Base-by-base conservation (phyloP, 2,329 filamentous ascomycete genomes). In the Claviceps citrina region DNA sequence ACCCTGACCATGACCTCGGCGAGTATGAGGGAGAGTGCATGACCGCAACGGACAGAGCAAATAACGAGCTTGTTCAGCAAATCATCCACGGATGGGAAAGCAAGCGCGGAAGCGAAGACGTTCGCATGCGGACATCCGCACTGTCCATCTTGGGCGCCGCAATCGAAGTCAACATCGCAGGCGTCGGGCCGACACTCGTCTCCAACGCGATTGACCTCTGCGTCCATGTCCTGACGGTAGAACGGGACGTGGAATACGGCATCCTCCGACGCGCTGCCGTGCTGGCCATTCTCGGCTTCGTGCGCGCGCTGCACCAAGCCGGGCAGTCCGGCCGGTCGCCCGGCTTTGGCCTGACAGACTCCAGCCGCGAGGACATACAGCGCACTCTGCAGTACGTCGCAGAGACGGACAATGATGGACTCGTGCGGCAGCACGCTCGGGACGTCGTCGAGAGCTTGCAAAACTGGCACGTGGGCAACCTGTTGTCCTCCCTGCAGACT, bases 71-170 rank as follows among this genome's bases (percentile, higher is more conserved):
- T 35, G 53, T 79, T 10, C 61, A 65, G 18, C 64, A 67, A 43
- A 82, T 84, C 43, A 64, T 84, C 0, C 61, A 68, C 12, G 78
- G 77, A 1, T 84, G 81, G 81, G 69, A 78, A 47, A 70, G 76
- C 45, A 76, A 73, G 41, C 62, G 68, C 13, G 78, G 77, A 0
- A 68, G 68, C 43, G 81, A 85, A 54, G 81, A 85, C 51, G 63
- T 84, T 10, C 68, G 81, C 4, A 70, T 86, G 47, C 73, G 81
- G 1, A 63, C 78, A 12, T 84, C 80, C 18, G 76, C 80, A 4
- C 55, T 86, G 6, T 80, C 78, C 4, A 68, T 85, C 35, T 63
- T 85, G 32, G 70, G 71, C 1, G 60, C 60, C 1, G 66, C 67
- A 0, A 56, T 84, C 20, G 78, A 84, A 53, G 71, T 66, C 1